Evolutionary conservation across 176 grass and related monocot genomes (phyloP).

Genomic region (Paspalum vaginatum): DNA sequence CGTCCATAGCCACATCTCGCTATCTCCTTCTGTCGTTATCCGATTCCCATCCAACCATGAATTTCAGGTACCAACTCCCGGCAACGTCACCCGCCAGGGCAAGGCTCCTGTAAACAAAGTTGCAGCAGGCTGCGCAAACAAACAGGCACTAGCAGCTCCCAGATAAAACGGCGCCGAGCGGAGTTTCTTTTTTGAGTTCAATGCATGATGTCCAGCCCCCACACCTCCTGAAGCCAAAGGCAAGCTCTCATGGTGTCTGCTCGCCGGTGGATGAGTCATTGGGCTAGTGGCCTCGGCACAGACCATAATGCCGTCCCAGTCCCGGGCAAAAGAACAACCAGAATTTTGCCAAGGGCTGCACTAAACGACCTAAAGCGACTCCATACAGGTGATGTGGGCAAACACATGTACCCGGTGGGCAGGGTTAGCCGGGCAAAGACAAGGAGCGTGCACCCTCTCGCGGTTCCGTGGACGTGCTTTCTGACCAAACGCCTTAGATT

Average conservation of each 20-base stretch:
- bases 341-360: slow-evolving; percentile 13
- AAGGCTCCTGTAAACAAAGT: neutral
- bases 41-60: neutral
- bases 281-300: slow-evolving; percentile 31
- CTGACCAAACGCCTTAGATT: slow-evolving; percentile 44
- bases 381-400: neutral
- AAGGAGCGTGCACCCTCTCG: slow-evolving; percentile 50
- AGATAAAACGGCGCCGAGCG: neutral
- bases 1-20: neutral
- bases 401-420: slow-evolving; percentile 24
- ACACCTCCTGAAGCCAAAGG: slow-evolving; percentile 45
- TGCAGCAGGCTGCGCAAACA: neutral
- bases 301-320: slow-evolving; percentile 29
- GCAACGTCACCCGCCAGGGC: slow-evolving; percentile 37
- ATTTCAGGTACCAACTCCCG: slow-evolving; percentile 25
- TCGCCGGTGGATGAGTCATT: neutral
- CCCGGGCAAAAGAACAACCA: slow-evolving; percentile 34
- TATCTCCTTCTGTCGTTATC: neutral
- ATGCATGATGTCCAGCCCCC: slow-evolving; percentile 26
- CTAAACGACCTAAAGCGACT: slow-evolving; percentile 26
- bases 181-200: slow-evolving; percentile 18
- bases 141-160: slow-evolving; percentile 32
- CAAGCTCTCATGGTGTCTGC: slow-evolving; percentile 48
- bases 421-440: slow-evolving; percentile 54
- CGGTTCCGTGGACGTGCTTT: slow-evolving; percentile 48